Evolutionary conservation across 2,329 filamentous ascomycete species (phyloP).

Genomic region (Atkinsonella texensis): DNA sequence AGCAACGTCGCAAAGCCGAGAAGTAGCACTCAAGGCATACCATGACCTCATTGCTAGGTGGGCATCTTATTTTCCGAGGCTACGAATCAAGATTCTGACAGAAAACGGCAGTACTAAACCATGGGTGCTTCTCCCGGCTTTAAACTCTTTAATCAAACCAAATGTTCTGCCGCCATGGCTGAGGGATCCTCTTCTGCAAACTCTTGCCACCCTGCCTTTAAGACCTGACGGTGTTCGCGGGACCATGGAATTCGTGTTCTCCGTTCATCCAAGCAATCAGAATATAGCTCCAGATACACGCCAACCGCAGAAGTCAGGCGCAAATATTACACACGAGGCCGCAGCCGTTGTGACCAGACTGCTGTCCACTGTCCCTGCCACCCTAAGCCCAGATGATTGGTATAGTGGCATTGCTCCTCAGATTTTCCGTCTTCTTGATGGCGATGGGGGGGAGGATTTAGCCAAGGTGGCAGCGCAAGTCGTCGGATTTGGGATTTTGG

Average conservation of each 20-base stretch:
- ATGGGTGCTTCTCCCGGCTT: slow-evolving; percentile 44
- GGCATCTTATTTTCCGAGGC: slow-evolving; percentile 6
- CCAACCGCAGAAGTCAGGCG: slow-evolving; percentile 41
- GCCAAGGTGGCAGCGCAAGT: slow-evolving; percentile 25
- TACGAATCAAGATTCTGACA: slow-evolving; percentile 1
- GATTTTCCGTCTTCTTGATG: slow-evolving; percentile 49
- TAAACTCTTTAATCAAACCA: slow-evolving; percentile 54
- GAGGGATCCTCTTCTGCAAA: slow-evolving; percentile 40
- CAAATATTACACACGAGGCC: slow-evolving; percentile 56
- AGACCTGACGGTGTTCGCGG: slow-evolving; percentile 51
- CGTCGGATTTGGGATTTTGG: slow-evolving; percentile 49
- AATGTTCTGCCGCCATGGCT: slow-evolving; percentile 47
- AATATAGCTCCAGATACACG: slow-evolving; percentile 27
- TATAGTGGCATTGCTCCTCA: slow-evolving; percentile 49
- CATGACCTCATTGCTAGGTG: slow-evolving; percentile 38
- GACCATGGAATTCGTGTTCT: slow-evolving; percentile 59
- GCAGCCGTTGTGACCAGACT: slow-evolving; percentile 50
- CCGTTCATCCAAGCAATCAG: slow-evolving; percentile 47
- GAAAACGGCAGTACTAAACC: slow-evolving; percentile 20
- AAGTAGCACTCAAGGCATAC: slow-evolving; percentile 27
- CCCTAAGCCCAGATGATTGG: slow-evolving; percentile 44
- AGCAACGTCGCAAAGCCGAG: slow-evolving; percentile 19
- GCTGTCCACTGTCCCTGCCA: slow-evolving; percentile 45
- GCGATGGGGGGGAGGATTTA: slow-evolving; percentile 25
- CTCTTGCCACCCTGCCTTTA: slow-evolving; percentile 49